These are phyloP conservation scores for Trametes hirsuta DNA, from an alignment of 1,284 basidiomycete genomes.

Conservation along the genomic window DNA sequence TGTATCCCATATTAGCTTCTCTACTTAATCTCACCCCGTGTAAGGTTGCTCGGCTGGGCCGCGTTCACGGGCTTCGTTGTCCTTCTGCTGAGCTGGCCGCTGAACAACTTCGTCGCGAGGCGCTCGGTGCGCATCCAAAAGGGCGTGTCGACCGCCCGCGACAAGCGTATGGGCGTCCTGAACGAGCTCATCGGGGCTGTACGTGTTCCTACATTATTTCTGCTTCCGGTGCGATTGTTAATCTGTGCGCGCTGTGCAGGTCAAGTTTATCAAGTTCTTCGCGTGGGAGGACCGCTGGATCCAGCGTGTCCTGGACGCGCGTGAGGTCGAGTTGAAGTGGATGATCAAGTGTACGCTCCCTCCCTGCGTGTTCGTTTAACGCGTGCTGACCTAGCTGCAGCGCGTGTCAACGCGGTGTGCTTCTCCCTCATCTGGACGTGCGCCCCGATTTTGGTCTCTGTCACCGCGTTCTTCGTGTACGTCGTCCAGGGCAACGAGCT, in stretches of 20 bases:
- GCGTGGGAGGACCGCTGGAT: conserved; percentile 85
- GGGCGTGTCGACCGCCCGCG: conserved; percentile 71
- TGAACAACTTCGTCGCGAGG: conserved; percentile 68
- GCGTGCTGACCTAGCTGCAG: conserved; percentile 36
- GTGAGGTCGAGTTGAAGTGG: conserved; percentile 69
- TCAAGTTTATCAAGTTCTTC: conserved; percentile 89
- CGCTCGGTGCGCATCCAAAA: conserved; percentile 75
- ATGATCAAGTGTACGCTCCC: conserved; percentile 59
- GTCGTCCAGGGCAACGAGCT: conserved; percentile 67
- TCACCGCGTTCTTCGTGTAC: conserved; percentile 68
- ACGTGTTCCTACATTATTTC: conserved; percentile 18
- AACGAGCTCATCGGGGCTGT: conserved; percentile 84
- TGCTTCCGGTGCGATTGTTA: not conserved
- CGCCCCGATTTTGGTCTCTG: conserved; percentile 70
- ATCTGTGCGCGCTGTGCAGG: conserved; percentile 33
- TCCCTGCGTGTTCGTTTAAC: not conserved
- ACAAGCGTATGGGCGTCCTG: conserved; percentile 84
- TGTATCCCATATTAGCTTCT: conserved; percentile 6
- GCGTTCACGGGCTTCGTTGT: conserved; percentile 87
- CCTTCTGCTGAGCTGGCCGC: conserved; percentile 73
- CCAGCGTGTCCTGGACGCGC: conserved; percentile 55
- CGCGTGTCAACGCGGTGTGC: conserved; percentile 64
- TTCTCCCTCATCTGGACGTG: conserved; percentile 66
- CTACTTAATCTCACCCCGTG: not conserved
- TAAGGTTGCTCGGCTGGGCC: conserved; percentile 78